A percentile compares a stretch with the other conserved stretches of the same genome.
Evolutionary conservation across 768 basidiomycete genomes (phyloP).

Genomic region (Pisolithus albus): DNA sequence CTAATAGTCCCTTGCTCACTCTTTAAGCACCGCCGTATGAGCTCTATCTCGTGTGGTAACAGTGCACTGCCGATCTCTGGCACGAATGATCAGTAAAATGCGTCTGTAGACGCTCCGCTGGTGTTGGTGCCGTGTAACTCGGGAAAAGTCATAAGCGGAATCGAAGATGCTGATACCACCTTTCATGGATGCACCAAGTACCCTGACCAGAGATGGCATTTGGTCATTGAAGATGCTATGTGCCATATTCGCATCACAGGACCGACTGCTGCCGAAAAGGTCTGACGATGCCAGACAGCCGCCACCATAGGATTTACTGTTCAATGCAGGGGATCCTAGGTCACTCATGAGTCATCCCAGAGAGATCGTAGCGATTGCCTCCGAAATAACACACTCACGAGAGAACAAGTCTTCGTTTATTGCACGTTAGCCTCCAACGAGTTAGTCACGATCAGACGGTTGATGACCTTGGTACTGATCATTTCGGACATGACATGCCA

Average conservation of each 20-base stretch:
- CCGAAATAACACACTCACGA: slow-evolving; percentile 41
- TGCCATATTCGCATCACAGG: slow-evolving; percentile 66
- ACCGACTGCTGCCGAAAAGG: slow-evolving; percentile 79
- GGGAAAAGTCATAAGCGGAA: slow-evolving; percentile 70
- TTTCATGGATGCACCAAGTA: slow-evolving; percentile 38
- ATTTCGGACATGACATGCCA: slow-evolving; percentile 76
- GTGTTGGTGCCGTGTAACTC: slow-evolving; percentile 70
- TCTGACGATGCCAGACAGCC: slow-evolving; percentile 83
- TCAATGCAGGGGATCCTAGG: neutral
- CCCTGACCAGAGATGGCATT: slow-evolving; percentile 53
- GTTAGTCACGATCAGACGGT: slow-evolving; percentile 81
- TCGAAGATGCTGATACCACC: slow-evolving; percentile 57
- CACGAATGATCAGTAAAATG: slow-evolving; percentile 82
- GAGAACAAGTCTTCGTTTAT: slow-evolving; percentile 87
- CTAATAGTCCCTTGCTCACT: slow-evolving; percentile 70
- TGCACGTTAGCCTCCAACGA: slow-evolving; percentile 77
- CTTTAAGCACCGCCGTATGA: slow-evolving; percentile 73
- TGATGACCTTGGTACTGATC: slow-evolving; percentile 70
- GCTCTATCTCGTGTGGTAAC: slow-evolving; percentile 74
- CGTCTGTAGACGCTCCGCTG: slow-evolving; percentile 44
- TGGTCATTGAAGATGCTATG: slow-evolving; percentile 64
- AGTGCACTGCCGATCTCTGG: slow-evolving; percentile 73
- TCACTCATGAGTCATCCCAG: no score
- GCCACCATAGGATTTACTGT: slow-evolving; percentile 82
- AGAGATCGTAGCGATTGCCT: neutral